Evolutionary conservation across 2,329 filamentous ascomycete species (phyloP).

Genomic region (Alternaria arbusti): DNA sequence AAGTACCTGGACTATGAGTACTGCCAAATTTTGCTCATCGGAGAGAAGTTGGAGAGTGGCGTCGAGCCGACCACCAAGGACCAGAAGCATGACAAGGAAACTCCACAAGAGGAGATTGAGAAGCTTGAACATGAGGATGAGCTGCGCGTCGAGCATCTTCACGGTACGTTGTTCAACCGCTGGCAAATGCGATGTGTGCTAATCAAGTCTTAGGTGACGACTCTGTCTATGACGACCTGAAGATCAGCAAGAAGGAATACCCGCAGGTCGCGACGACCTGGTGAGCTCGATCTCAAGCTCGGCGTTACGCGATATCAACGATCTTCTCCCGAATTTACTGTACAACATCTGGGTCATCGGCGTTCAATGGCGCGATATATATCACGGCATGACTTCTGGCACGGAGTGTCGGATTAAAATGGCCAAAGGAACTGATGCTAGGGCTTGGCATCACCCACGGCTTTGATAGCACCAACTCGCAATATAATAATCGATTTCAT

Average conservation of each 20-base stretch:
- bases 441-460: rapidly evolving
- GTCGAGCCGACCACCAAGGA: constrained; percentile 64
- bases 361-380: background rate
- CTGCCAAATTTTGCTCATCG: constrained; percentile 80
- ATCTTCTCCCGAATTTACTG: background rate
- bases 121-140: constrained; percentile 78
- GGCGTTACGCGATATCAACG: background rate
- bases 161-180: constrained; percentile 50
- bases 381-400: background rate
- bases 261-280: constrained; percentile 43
- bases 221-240: constrained; percentile 66
- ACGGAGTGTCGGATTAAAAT: background rate
- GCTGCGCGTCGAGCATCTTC: constrained; percentile 66
- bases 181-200: constrained; percentile 3
- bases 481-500: background rate
- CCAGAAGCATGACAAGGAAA: constrained; percentile 63
- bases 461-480: background rate
- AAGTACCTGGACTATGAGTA: constrained; percentile 77
- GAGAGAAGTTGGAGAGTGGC: constrained; percentile 67
- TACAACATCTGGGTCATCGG: background rate
- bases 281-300: constrained; percentile 17
- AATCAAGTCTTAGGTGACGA: constrained; percentile 57
- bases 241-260: constrained; percentile 68
- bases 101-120: constrained; percentile 74
- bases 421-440: background rate